A percentile compares a stretch with the other conserved stretches of the same genome.
These are phyloP conservation scores for Allium sativum DNA, from an alignment of 106 monocot species.

Conservation along the genomic window DNA sequence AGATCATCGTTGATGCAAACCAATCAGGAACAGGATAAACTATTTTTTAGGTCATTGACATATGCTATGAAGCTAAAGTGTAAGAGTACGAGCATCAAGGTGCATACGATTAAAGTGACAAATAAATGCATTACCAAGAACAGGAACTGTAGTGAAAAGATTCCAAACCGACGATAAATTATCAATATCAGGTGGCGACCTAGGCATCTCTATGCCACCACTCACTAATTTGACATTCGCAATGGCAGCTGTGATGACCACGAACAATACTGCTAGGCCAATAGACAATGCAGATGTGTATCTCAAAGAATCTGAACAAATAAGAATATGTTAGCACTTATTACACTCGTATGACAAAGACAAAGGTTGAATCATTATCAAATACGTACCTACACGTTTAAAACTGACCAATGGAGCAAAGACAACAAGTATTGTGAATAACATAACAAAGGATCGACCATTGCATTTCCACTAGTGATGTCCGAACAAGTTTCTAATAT, in stretches of 20 bases:
- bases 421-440: conserved; percentile 38
- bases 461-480: conserved; percentile 68
- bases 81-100: background rate
- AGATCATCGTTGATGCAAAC: too few species aligned
- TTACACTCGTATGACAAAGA: too few species aligned
- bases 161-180: conserved; percentile 45
- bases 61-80: background rate
- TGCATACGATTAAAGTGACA: conserved; percentile 64
- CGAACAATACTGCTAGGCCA: conserved; percentile 63
- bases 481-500: conserved; percentile 69
- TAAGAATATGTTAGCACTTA: background rate
- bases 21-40: too few species aligned
- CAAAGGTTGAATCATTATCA: too few species aligned
- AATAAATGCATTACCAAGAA: conserved; percentile 58
- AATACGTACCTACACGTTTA: conserved; percentile 51
- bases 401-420: conserved; percentile 59
- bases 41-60: too few species aligned
- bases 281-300: conserved; percentile 67
- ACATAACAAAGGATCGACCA: conserved; percentile 40
- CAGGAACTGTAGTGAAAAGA: conserved; percentile 62
- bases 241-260: conserved; percentile 36
- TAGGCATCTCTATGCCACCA: conserved; percentile 48
- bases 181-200: conserved; percentile 33
- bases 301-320: conserved; percentile 55
- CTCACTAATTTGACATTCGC: background rate